Evolutionary conservation across 2,329 filamentous ascomycete genomes (phyloP), one percentile per base, ranked within the genome.

Genomic region (Colletotrichum paranaense): DNA sequence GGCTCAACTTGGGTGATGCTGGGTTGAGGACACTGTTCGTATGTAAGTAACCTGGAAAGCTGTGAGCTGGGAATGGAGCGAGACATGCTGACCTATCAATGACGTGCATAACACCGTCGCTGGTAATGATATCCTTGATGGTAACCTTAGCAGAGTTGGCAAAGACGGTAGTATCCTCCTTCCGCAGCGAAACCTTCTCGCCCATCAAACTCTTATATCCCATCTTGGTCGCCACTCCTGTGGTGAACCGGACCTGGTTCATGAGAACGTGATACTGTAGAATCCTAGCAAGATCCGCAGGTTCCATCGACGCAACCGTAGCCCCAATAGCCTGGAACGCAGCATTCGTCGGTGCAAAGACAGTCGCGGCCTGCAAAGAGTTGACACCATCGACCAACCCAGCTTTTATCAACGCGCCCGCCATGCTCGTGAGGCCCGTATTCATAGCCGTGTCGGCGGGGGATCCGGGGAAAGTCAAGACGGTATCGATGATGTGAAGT

Each of bases 261-360:
- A 85, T 84, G 58, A 93, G 81, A 64, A 93, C 85, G 78, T 94
- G 92, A 81, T 94, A 94, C 38, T 86, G 82, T 42, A 94, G 84
- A 59, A 93, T 85, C 32, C 79, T 80, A 2, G 84, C 80, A 1
- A 93, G 83, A 16, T 90, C 80, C 14, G 85, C 80, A 0, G 81
- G 79, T 26, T 84, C 84, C 55, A 91, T 80, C 69, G 85, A 85
- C 38, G 81, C 78, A 14, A 90, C 78, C 26, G 86, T 83, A 62
- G 85, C 88, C 67, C 87, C 89, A 57, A 93, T 88, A 26, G 83
- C 81, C 56, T 87, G 83, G 82, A 93, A 90, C 9, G 90, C 91
- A 0, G 82, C 83, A 78, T 92, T 90, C 77, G 83, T 86, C 1
- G 92, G 91, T 1, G 88, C 91, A 75, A 93, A 93, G 68, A 93